Evolutionary conservation across 2,329 filamentous ascomycete species (phyloP), one percentile per base, ranked within the genome.

Genomic region (Mycogone perniciosa): DNA sequence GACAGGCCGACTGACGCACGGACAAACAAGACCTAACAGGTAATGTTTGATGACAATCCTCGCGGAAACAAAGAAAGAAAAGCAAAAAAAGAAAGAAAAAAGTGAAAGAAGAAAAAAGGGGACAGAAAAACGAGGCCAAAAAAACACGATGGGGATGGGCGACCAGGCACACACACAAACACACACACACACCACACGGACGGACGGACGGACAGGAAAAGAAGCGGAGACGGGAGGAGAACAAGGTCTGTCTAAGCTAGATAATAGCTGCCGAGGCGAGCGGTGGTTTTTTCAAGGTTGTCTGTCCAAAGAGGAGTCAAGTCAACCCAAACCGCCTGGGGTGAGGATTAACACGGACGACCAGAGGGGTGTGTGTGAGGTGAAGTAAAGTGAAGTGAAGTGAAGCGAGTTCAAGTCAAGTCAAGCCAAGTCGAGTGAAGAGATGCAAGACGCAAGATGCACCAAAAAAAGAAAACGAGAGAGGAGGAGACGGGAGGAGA

Each of bases 61-160:
- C 27, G 20, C 27, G 31, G 37, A 42, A 35, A 31, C 37, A 20
- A 35, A 37, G 30, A 30, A 37, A 42, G 37, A 39, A 40, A 20
- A 39, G 7, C 33, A 8, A 48, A 42, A 38, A 40, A 39, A 37
- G 30, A 26, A 30, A 9, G 31, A 41, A 37, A 46, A 20, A 37
- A 39, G 42, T 10, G 29, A 47, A 47, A 43, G 33, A 43, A 82
- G 58, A 53, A 51, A 42, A 41, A 46, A 29, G 37, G 34, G 31
- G 38, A 43, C 31, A 35, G 49, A 37, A 34, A 41, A 48, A 48
- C 33, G 34, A 46, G 48, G 26, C 20, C 38, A 29, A 10, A 41
- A 20, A 48, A 44, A 48, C 45, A 44, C 44, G 38, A 43, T 41
- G 48, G 37, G 37, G 44, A 48, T 39, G 45, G 44, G 26, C 40